Base-by-base conservation (phyloP, 192 early-diverging fungal species). In the Spinellus fusiger region DNA sequence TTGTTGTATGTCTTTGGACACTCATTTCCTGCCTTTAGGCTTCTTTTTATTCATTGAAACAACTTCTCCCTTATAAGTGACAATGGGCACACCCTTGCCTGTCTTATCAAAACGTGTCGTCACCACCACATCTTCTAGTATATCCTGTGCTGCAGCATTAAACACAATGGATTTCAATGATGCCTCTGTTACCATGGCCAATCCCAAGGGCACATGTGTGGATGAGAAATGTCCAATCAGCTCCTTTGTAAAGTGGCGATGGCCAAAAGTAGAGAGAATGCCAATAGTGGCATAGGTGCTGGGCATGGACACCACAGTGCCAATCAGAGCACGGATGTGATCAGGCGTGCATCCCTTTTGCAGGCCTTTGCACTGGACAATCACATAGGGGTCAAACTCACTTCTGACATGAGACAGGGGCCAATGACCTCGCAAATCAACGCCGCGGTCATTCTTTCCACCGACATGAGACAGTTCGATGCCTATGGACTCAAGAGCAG, bases 391-490 rank as follows among this genome's bases (percentile, higher is more conserved):
- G 61, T 63, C 35, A 32, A 25, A 46, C 27, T 0, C 5, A 26
- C 16, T 40, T 23, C 16, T 53, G 22, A 25, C 52, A 44, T 0
- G 38, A 32, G 7, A 53, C 18, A 8, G 22, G 16, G 25, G 53
- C 64, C 64, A 66, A 27, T 23, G 26, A 12, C 64, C 64, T n/a
- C 56, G 35, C 5, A 66, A 29, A 32, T 66, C 64, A n/a, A 66
- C 52, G 5, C 64, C 64, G 28, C 64, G 49, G 32, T 66, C 64
- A 1, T 51, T 34, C 12, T 40, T 31, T n/a, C 64, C 64, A 5
- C 64, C 64, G 18, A 47, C 57, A 22, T 59, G 64, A n/a, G 32
- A 40, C 7, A 66, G 33, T 4, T 53, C 10, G 56, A 66, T 59
- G 13, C 57, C 57, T 38, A 51, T 47, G 9, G 37, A 31, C 6